Base-by-base conservation (phyloP, 495 filamentous ascomycete species). In the Bathelium albidoporum region DNA sequence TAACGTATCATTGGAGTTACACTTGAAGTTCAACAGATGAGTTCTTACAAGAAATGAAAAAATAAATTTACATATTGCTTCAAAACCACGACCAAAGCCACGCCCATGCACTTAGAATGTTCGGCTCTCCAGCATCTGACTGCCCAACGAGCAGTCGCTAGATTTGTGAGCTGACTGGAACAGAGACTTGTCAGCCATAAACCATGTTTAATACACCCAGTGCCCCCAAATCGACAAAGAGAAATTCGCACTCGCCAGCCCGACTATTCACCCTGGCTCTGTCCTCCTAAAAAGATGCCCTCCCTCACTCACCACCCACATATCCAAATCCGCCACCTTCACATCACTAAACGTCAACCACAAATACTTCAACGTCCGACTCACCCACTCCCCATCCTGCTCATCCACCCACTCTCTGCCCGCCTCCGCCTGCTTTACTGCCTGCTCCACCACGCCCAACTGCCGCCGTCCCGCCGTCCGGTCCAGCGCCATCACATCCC, bases 221-320 rank as follows among this genome's bases (percentile, higher is more conserved):
- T 7, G 9, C 44, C 18, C 3, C 49, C 29, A 55, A 5, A 26
- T 2, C n/a, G 26, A 7, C 16, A 26, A 29, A 10, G 22, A 29
- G 16, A n/a, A 2, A 10, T 4, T 29, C 24, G 10, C 24, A 20
- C 24, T 16, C 1, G 7, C 49, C 49, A 26, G 29, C 2, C 2
- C 49, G 29, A 26, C 16, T 5, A 10, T 16, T 55, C 24, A 55
- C 7, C 49, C 49, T 16, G 49, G 49, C 24, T 55, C 49, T 55
- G 49, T 55, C 49, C 49, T 55, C 60, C 60, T 62, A 31, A 62
- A 62, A 12, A 44, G 29, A 62, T 62, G 60, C 10, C 60, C 60
- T 26, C 60, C 60, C 18, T 32, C 43, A 49, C 60, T 62, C 20
- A 44, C 20, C 60, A 62, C 60, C 60, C 60, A 62, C 34, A 32